Evolutionary conservation across 768 basidiomycete genomes (phyloP).

Genomic region (Mycena galopus): DNA sequence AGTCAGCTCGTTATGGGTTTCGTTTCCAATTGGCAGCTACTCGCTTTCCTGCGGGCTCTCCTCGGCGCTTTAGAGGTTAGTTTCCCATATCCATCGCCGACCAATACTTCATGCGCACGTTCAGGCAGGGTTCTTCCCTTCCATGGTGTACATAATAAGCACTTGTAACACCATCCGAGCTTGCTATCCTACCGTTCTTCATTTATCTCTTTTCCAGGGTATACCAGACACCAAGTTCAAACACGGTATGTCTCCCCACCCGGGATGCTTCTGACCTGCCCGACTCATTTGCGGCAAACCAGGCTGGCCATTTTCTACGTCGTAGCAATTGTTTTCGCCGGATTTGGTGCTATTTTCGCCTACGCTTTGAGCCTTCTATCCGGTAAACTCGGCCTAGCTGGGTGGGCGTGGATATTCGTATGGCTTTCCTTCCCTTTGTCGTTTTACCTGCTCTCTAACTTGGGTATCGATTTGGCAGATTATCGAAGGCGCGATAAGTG

Average conservation of each 20-base stretch:
- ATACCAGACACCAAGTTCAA: conserved; percentile 65
- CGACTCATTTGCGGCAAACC: neutral
- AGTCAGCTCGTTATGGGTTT: conserved; percentile 61
- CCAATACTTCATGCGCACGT: neutral
- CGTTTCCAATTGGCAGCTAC: conserved; percentile 55
- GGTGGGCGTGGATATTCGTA: conserved; percentile 70
- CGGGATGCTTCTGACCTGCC: neutral
- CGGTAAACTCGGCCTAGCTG: conserved; percentile 56
- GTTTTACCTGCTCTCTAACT: neutral
- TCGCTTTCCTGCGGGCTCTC: conserved; percentile 55
- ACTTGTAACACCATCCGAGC: conserved; percentile 52
- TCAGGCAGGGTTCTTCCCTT: conserved; percentile 66
- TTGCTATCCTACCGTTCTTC: neutral
- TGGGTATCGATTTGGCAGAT: conserved; percentile 56
- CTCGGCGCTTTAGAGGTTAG: conserved; percentile 60
- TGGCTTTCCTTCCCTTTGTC: conserved; percentile 33
- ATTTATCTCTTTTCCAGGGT: conserved; percentile 48
- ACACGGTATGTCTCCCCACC: conserved; percentile 50
- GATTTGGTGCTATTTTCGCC: conserved; percentile 64
- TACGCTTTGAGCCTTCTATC: conserved; percentile 57
- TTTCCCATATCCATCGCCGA: neutral
- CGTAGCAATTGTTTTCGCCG: conserved; percentile 56
- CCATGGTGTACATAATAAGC: conserved; percentile 61
- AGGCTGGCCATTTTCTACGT: conserved; percentile 65
- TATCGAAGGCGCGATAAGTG: conserved; percentile 62